Base-by-base conservation (phyloP, 768 basidiomycete species). In the Asterophora lycoperdoides region DNA sequence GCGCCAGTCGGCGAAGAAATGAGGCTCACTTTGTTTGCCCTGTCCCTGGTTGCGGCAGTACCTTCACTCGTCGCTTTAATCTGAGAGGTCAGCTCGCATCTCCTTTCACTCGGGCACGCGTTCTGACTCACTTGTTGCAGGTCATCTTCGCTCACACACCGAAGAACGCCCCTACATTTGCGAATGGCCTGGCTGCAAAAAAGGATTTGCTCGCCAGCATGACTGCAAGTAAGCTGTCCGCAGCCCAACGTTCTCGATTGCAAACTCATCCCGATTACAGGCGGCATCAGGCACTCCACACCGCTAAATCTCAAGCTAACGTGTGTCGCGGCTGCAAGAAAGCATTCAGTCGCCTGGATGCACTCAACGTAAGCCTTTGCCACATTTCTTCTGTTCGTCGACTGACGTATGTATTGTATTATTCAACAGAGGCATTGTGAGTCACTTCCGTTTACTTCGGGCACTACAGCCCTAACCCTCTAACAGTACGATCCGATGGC, bases 161-260 rank as follows among this genome's bases (percentile, higher is more conserved):
- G 93, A 95, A 65, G 93, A 96, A 68, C 77, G 93, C 46, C 93
- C 93, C 32, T 97, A 92, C 68, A 81, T 90, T 51, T 96, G 93
- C 65, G 86, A 90, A 51, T 93, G 88, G 80, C 89, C 90, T 10
- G 93, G 92, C 26, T 97, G 93, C 66, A 88, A 87, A 63, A 97
- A 96, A 65, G 87, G 90, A 19, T 95, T 96, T 64, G 93, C 93
- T 43, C 79, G 93, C 38, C 91, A 94, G 65, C 93, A 97, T 66
- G 93, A 97, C 64, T 95, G 93, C 88, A 96, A 96, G 86, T 89
- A 61, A 63, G 87, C 82, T 14, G 35, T 52, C 45, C 10, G 45
- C 14, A 35, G n/a, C 33, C 34, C 19, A 29, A 8, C 44, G 48
- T 29, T 36, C 55, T 33, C 37, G 29, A 23, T 8, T 40, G 28